Conservation (phyloP, 2,329 filamentous ascomycete genomes). For the Clonostachys chloroleuca region DNA sequence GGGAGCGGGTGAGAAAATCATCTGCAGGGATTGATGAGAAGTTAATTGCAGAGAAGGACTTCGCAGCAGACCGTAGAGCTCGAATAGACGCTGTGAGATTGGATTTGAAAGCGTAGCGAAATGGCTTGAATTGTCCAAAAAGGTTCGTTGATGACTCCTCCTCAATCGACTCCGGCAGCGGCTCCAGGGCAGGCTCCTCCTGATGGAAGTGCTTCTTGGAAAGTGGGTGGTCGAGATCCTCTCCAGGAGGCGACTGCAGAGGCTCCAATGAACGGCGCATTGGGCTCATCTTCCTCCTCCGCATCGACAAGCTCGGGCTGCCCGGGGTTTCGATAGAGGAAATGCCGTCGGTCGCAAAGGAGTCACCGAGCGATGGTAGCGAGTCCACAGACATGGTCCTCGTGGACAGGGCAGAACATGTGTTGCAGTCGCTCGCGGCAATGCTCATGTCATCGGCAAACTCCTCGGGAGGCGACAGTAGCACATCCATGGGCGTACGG, state of each 20-base stretch:
- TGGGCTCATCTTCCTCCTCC: constrained; percentile 26
- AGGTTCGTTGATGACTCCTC: constrained; percentile 15
- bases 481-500: constrained; percentile 51
- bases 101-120: constrained; percentile 60
- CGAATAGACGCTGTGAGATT: constrained; percentile 64
- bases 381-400: constrained; percentile 57
- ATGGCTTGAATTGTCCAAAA: constrained; percentile 36
- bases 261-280: constrained; percentile 47
- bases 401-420: constrained; percentile 46
- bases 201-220: constrained; percentile 13
- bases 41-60: constrained; percentile 58
- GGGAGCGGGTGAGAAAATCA: constrained; percentile 63
- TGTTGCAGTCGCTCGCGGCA: constrained; percentile 44
- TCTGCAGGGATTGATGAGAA: constrained; percentile 61
- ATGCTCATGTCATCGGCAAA: constrained; percentile 42
- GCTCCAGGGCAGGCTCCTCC: constrained; percentile 1
- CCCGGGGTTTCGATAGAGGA: constrained; percentile 45
- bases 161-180: background rate
- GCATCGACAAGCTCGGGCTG: constrained; percentile 25
- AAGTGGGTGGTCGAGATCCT: constrained; percentile 46
- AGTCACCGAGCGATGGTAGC: constrained; percentile 54
- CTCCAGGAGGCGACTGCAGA: constrained; percentile 49
- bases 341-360: constrained; percentile 42
- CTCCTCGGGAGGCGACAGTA: constrained; percentile 58
- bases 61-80: constrained; percentile 59